A percentile compares a stretch with the other conserved stretches of the same genome.
phyloP scores from a whole-genome alignment of 2,329 filamentous ascomycete genomes.

The Phialophora chinensis region DNA sequence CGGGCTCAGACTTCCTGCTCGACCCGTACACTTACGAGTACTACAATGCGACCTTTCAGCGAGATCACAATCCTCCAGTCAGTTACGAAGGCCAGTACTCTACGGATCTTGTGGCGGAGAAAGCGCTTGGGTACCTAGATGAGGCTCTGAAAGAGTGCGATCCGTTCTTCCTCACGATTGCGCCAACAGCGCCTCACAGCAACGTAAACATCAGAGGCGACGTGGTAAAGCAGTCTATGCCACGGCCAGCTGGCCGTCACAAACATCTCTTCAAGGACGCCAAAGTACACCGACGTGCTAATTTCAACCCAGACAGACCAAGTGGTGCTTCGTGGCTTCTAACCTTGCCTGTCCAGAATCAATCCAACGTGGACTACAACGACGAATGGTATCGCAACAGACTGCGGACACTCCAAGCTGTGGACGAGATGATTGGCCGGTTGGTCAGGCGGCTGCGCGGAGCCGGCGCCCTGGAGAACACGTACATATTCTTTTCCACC shows the following conservation, averaged over 20 bases:
- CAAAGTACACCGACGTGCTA: constrained; percentile 64
- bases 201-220: constrained; percentile 51
- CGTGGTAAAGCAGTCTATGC: constrained; percentile 38
- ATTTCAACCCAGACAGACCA: constrained; percentile 70
- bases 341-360: constrained; percentile 52
- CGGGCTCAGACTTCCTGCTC: constrained; percentile 52
- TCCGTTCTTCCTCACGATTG: constrained; percentile 72
- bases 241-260: constrained; percentile 62
- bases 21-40: constrained; percentile 67
- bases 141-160: constrained; percentile 59
- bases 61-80: constrained; percentile 61
- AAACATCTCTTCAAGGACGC: constrained; percentile 65
- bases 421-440: constrained; percentile 60
- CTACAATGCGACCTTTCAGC: constrained; percentile 67
- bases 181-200: constrained; percentile 71
- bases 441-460: constrained; percentile 52
- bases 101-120: constrained; percentile 65
- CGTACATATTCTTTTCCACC: constrained; percentile 66
- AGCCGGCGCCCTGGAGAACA: constrained; percentile 55
- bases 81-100: constrained; percentile 62
- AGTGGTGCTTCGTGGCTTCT: constrained; percentile 55
- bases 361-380: constrained; percentile 56
- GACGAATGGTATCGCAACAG: constrained; percentile 60
- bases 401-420: constrained; percentile 58
- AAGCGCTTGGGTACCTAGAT: constrained; percentile 65